Conservation (phyloP, 768 basidiomycete species). For the Lanmaoa pseudosensibilis region DNA sequence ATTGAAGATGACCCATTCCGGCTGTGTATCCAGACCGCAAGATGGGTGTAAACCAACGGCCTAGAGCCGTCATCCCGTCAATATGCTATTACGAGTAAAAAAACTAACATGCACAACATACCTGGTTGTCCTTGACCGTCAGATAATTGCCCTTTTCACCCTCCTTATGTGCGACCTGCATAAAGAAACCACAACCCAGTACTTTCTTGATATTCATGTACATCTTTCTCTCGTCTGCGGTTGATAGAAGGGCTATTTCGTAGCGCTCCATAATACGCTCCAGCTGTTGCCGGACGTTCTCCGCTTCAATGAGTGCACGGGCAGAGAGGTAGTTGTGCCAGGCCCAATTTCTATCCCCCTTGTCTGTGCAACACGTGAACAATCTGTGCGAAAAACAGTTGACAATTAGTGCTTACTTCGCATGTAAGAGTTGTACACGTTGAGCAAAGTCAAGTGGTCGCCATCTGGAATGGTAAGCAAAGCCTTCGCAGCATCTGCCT, state of each 20-base stretch:
- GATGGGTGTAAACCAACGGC: slow-evolving; percentile 60
- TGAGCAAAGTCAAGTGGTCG: slow-evolving; percentile 91
- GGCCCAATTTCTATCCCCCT: slow-evolving; percentile 81
- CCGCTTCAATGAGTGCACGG: slow-evolving; percentile 84
- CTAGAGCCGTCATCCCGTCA: slow-evolving; percentile 6
- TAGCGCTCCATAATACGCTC: slow-evolving; percentile 89
- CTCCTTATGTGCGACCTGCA: slow-evolving; percentile 96
- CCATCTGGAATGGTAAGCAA: slow-evolving; percentile 88
- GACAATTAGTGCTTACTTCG: slow-evolving; percentile 53
- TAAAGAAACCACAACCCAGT: slow-evolving; percentile 92
- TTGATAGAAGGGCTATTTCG: slow-evolving; percentile 74
- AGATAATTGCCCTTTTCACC: slow-evolving; percentile 85
- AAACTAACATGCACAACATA: slow-evolving; percentile 27
- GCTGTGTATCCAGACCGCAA: slow-evolving; percentile 82
- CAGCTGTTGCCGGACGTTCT: slow-evolving; percentile 89
- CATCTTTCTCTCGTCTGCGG: slow-evolving; percentile 67
- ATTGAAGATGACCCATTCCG: slow-evolving; percentile 92
- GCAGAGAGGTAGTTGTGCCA: slow-evolving; percentile 87
- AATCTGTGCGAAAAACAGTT: neutral
- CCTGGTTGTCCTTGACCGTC: slow-evolving; percentile 96
- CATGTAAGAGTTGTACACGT: slow-evolving; percentile 92
- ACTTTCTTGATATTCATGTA: slow-evolving; percentile 77
- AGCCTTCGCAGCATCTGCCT: slow-evolving; percentile 92
- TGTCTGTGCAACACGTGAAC: slow-evolving; percentile 46
- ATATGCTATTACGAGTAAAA: neutral